Evolutionary conservation across 805 yeast species (phyloP), one percentile per base, ranked within the genome.

Genomic region (Pichia sporocuriosa): DNA sequence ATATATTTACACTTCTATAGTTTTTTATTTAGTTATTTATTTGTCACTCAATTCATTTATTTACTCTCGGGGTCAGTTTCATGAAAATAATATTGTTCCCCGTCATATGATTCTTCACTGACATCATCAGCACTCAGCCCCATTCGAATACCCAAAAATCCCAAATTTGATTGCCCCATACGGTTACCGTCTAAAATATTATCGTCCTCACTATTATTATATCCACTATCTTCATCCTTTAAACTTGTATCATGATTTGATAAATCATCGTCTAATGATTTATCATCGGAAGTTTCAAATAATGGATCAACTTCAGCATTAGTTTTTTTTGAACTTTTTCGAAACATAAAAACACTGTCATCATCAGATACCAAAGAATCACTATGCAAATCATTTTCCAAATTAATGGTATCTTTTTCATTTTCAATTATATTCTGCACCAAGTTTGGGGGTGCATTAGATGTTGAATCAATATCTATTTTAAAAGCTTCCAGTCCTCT

Each of bases 401-500:
- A 12, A 26, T 26, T 9, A 11, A 12, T 11, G 11, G 17, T 4
- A 15, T 20, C 20, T 20, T 11, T 16, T 24, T 29, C 20, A 22
- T 23, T 37, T 39, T 40, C 43, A 35, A 36, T 29, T 15, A 32
- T 40, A 24, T 32, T 34, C 2, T 16, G n/a, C 19, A 43, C 45
- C 24, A 43, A 35, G 34, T 43, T 32, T 11, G 39, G 35, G 22
- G 45, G 45, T 1, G 42, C 45, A 22, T 34, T 31, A 2, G 24
- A 21, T 4, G 45, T 39, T 12, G 43, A 20, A 23, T 44, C 37
- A 15, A 39, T 44, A 28, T 43, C 44, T 19, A 45, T 28, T 15
- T 40, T 37, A 3, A 42, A 37, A 4, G 13, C 25, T 28, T 48
- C 45, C 4, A 48, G 59, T 1, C 84, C 84, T 29, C 62, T 54